Percentiles rank a stretch among this genome's conserved stretches.
These are phyloP conservation scores for Inonotus hispidus DNA, from an alignment of 1,284 basidiomycete genomes.

Conservation along the genomic window DNA sequence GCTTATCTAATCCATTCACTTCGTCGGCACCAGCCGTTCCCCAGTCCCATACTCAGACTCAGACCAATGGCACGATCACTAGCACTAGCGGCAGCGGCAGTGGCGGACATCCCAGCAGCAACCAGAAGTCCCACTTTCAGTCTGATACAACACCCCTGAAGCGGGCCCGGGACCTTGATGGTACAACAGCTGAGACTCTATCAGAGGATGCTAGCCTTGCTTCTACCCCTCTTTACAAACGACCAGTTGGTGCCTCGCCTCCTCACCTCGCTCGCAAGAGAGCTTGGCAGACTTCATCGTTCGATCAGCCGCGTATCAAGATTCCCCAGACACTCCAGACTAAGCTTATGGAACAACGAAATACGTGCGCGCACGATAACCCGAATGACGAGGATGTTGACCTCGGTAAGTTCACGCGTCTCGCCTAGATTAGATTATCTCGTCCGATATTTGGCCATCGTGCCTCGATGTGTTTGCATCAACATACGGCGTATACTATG, in stretches of 20 bases:
- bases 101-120: too few relatives aligned
- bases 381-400: slow-evolving; percentile 39
- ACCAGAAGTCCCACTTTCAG: too few relatives aligned
- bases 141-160: slow-evolving; percentile 16
- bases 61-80: slow-evolving; percentile 20
- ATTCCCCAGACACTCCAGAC: slow-evolving; percentile 45
- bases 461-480: slow-evolving; percentile 1
- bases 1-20: slow-evolving; percentile 59
- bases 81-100: slow-evolving; percentile 17
- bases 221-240: slow-evolving; percentile 18
- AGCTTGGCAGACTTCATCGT: slow-evolving; percentile 61
- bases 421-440: slow-evolving; percentile 18
- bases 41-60: slow-evolving; percentile 20
- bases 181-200: background rate
- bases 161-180: slow-evolving; percentile 4
- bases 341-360: slow-evolving; percentile 58
- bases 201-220: background rate
- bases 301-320: slow-evolving; percentile 47
- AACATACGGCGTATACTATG: background rate
- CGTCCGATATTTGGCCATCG: slow-evolving; percentile 9
- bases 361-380: slow-evolving; percentile 32
- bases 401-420: slow-evolving; percentile 36
- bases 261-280: slow-evolving; percentile 49
- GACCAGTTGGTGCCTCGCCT: slow-evolving; percentile 27
- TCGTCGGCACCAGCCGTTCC: slow-evolving; percentile 18